phyloP scores from a whole-genome alignment of 306 rosid species.

The Spatholobus suberectus region DNA sequence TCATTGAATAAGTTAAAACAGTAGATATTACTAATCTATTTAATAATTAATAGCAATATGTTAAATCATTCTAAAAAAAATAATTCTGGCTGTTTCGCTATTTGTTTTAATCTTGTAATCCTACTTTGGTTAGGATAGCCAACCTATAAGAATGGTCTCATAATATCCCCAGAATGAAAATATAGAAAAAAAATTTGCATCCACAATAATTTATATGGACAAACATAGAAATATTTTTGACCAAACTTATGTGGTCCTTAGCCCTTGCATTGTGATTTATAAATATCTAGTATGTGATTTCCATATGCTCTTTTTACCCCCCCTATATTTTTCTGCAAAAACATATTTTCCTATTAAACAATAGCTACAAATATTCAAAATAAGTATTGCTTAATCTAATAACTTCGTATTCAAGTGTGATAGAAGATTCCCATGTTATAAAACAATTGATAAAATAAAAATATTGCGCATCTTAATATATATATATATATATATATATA shows the following conservation, averaged over 20 bases:
- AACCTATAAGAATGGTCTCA: slow-evolving; percentile 1
- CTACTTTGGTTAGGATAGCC: not conserved
- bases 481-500: too few species aligned
- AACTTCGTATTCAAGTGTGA: not conserved
- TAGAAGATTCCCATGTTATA: not conserved
- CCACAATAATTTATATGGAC: slow-evolving; percentile 19
- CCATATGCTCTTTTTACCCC: not conserved
- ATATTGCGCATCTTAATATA: not conserved
- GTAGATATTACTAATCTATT: not conserved
- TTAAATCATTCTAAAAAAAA: not conserved
- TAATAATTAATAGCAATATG: not conserved
- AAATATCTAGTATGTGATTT: slow-evolving; percentile 1
- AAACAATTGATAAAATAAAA: not conserved
- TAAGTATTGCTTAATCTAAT: not conserved
- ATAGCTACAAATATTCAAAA: not conserved
- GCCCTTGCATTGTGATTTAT: not conserved
- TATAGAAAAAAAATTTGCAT: not conserved
- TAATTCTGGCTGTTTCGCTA: not conserved
- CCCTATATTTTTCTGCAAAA: not conserved
- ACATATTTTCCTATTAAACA: not conserved
- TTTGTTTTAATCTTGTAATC: not conserved
- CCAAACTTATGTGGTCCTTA: slow-evolving; percentile 36
- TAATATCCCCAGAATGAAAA: not conserved
- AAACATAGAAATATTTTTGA: not conserved
- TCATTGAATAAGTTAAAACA: not conserved